Conservation (phyloP, 2,329 filamentous ascomycete species). For the Geosmithia morbida region DNA sequence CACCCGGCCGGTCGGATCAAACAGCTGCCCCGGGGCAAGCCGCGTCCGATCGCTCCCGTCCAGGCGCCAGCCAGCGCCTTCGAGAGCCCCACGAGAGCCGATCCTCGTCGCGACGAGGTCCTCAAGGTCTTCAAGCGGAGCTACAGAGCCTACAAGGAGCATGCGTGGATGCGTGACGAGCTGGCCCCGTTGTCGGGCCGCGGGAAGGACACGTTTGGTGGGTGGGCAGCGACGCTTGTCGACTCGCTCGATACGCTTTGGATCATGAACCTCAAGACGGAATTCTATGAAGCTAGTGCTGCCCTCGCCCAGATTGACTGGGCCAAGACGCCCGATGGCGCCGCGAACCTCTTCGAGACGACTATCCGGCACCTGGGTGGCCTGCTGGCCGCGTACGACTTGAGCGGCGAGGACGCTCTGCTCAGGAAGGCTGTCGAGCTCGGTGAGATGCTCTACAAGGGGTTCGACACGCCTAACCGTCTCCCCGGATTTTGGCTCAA, state of each 20-base stretch:
- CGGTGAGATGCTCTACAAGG: slow-evolving; percentile 36
- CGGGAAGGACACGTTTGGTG: slow-evolving; percentile 31
- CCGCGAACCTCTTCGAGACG: slow-evolving; percentile 37
- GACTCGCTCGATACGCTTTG: slow-evolving; percentile 46
- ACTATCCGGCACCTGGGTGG: slow-evolving; percentile 39
- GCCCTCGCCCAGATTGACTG: slow-evolving; percentile 34
- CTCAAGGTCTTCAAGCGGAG: slow-evolving; percentile 3
- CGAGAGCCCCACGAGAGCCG: background rate
- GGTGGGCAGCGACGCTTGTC: slow-evolving; percentile 44
- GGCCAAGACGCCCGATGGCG: slow-evolving; percentile 21
- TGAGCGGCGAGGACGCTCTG: slow-evolving; percentile 26
- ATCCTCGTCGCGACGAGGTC: slow-evolving; percentile 3
- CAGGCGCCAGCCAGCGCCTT: slow-evolving; percentile 3
- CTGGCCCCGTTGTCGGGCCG: slow-evolving; percentile 29
- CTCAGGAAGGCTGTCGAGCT: slow-evolving; percentile 32
- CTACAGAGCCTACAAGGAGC: slow-evolving; percentile 35
- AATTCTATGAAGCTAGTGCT: slow-evolving; percentile 38
- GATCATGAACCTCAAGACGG: slow-evolving; percentile 44
- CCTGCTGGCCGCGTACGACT: slow-evolving; percentile 32
- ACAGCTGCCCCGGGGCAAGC: slow-evolving; percentile 1
- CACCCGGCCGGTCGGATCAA: slow-evolving; percentile 4
- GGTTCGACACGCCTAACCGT: slow-evolving; percentile 35
- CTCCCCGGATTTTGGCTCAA: slow-evolving; percentile 24
- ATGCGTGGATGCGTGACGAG: slow-evolving; percentile 40
- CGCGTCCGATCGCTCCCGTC: slow-evolving; percentile 9